Percentiles rank a stretch among this genome's conserved stretches.
Evolutionary conservation across 768 basidiomycete genomes (phyloP).

Genomic region (Pleurotus citrinopileatus): DNA sequence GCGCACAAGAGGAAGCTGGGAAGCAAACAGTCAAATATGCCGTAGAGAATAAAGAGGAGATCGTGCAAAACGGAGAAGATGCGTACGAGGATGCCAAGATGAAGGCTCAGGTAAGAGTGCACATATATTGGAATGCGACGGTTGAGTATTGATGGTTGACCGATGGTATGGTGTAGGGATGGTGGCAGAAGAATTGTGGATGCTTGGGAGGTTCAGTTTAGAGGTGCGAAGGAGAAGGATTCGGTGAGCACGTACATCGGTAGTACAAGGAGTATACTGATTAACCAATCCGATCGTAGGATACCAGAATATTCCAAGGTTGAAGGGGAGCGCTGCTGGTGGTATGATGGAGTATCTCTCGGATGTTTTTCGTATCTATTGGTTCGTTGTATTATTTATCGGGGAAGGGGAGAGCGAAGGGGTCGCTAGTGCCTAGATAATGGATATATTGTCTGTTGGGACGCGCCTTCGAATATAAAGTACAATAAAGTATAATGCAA

Average conservation of each 20-base stretch:
- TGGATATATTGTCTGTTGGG: neutral
- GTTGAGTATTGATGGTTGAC: neutral
- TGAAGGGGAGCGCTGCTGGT: too few relatives aligned
- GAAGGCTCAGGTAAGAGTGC: constrained; percentile 4
- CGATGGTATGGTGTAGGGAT: neutral
- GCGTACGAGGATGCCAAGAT: constrained; percentile 4
- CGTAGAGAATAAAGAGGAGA: constrained; percentile 1
- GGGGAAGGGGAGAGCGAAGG: too few relatives aligned
- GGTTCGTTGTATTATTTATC: too few relatives aligned
- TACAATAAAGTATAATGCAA: constrained; percentile 1
- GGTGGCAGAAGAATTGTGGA: constrained; percentile 9
- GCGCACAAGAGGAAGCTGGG: neutral
- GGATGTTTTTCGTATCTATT: too few relatives aligned
- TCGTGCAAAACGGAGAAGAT: constrained; percentile 1
- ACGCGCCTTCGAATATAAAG: neutral
- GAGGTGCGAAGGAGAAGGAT: neutral
- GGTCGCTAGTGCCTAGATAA: too few relatives aligned
- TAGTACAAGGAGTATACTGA: too few relatives aligned
- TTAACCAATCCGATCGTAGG: too few relatives aligned
- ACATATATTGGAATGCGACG: neutral
- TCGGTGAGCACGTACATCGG: too few relatives aligned
- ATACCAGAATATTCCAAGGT: too few relatives aligned
- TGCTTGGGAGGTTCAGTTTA: constrained; percentile 3
- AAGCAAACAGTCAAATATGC: constrained; percentile 6
- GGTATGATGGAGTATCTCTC: too few relatives aligned